phyloP scores from a whole-genome alignment of 495 filamentous ascomycete genomes.

The Penicillium bialowiezense region DNA sequence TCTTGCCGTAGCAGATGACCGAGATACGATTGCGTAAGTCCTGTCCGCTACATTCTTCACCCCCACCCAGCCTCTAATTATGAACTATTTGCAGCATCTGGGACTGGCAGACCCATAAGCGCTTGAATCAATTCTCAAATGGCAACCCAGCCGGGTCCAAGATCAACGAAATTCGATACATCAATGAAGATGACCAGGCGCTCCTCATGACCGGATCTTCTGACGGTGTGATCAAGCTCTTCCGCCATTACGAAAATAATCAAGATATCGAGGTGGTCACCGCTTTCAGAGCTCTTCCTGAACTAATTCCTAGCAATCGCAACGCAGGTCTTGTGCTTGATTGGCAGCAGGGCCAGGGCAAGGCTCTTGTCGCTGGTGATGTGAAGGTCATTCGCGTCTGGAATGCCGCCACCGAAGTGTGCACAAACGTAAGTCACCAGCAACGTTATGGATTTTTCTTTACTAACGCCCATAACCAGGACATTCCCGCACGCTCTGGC shows the following conservation, averaged over 20 bases:
- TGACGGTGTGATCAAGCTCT: slow-evolving; percentile 92
- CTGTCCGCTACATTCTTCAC: background rate
- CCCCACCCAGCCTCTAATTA: slow-evolving; percentile 35
- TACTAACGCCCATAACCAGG: slow-evolving; percentile 36
- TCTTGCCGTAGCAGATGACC: slow-evolving; percentile 88
- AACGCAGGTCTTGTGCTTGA: slow-evolving; percentile 96
- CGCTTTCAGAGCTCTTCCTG: slow-evolving; percentile 85
- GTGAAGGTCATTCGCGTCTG: slow-evolving; percentile 93
- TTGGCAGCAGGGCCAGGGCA: slow-evolving; percentile 97
- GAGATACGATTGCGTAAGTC: slow-evolving; percentile 72
- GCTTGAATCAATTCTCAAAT: slow-evolving; percentile 84
- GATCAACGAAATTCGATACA: slow-evolving; percentile 91
- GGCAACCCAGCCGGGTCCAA: slow-evolving; percentile 86
- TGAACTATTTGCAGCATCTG: slow-evolving; percentile 59
- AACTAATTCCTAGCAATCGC: slow-evolving; percentile 85
- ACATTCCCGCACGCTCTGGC: slow-evolving; percentile 92
- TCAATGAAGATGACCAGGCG: slow-evolving; percentile 97
- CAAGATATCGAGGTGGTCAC: slow-evolving; percentile 81
- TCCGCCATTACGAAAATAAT: slow-evolving; percentile 75
- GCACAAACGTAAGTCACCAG: slow-evolving; percentile 58
- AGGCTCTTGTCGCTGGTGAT: slow-evolving; percentile 90
- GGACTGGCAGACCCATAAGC: slow-evolving; percentile 79
- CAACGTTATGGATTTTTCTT: background rate
- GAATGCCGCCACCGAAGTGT: slow-evolving; percentile 92
- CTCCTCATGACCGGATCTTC: slow-evolving; percentile 91